Evolutionary conservation across 768 basidiomycete species (phyloP), one percentile per base, ranked within the genome.

Genomic region (Polyporus arcularius): DNA sequence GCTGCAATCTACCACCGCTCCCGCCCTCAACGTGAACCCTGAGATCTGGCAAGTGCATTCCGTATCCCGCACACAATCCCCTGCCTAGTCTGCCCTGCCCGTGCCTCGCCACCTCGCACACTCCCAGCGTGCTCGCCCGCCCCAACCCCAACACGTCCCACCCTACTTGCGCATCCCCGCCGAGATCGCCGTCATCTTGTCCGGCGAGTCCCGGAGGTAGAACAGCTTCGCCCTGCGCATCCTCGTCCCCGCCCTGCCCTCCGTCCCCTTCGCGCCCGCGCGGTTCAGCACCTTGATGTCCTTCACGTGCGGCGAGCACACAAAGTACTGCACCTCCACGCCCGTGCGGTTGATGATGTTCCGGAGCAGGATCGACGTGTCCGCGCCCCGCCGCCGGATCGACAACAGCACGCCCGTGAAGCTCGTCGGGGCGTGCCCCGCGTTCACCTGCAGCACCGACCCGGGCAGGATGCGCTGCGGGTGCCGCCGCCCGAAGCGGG

Each of bases 341-440:
- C 95, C 96, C 12, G 90, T 93, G 64, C 94, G 83, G 68, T 93
- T 90, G 54, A 98, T 83, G 65, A 97, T 85, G 75, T 98, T 98
- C 64, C 96, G 84, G 53, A 98, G 76, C 55, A 87, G 80, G 70
- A 98, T 91, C n/a, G 87, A 89, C 30, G 93, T 94, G 75, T 94
- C 92, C 31, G 85, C 81, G 1, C 95, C 96, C 41, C 90, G 84
- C 67, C 92, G 83, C 53, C 92, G 85, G 65, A 96, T 83, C 32
- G 86, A 84, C 67, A 97, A 82, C 58, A 98, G 80, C 47, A 98
- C 90, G 39, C 96, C 96, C 6, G 94, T 91, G 75, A 98, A 98
- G 12, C 82, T 76, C 15, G 86, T 89, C 9, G 91, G 90, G 6
- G 92, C 86, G 60, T 94, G 85, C 57, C 87, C 84, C 41, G 88